A percentile compares a stretch with the other conserved stretches of the same genome.
phyloP scores from a whole-genome alignment of 306 rosid genomes.

The Quercus dentata region DNA sequence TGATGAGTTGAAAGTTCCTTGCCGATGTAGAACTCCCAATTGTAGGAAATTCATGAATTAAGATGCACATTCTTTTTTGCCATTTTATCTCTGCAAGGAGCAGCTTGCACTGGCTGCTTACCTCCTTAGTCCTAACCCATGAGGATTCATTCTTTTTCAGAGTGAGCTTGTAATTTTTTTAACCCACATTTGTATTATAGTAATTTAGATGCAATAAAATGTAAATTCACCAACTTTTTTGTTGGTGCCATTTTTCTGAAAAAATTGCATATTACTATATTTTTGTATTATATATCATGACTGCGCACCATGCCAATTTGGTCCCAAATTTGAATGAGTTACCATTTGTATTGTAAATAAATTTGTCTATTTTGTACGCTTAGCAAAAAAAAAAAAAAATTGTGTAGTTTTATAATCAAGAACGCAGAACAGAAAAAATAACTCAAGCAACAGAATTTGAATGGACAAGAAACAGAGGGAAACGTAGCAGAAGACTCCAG shows the following conservation, averaged over 20 bases:
- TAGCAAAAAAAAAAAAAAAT: background rate
- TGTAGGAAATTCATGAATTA: constrained; percentile 89
- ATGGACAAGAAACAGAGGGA: too few relatives aligned
- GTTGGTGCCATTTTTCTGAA: constrained; percentile 21
- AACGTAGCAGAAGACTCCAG: too few relatives aligned
- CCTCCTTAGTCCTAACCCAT: constrained; percentile 26
- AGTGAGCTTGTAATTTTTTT: background rate
- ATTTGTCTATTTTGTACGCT: too few relatives aligned
- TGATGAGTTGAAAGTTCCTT: constrained; percentile 85
- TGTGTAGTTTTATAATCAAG: too few relatives aligned
- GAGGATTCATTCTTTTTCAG: constrained; percentile 19
- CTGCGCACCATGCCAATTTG: background rate
- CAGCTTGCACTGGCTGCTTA: constrained; percentile 22
- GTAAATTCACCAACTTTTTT: constrained; percentile 24
- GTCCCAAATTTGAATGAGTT: background rate
- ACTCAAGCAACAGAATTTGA: too few relatives aligned
- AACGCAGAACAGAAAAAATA: too few relatives aligned
- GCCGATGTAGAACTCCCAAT: constrained; percentile 74
- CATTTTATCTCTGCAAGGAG: constrained; percentile 3
- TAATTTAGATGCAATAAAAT: constrained; percentile 26
- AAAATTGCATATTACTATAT: background rate
- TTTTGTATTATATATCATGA: background rate
- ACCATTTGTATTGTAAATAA: too few relatives aligned
- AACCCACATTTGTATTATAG: constrained; percentile 27
- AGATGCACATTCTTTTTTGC: constrained; percentile 27